Conservation (phyloP, 2,329 filamentous ascomycete genomes). For the Phyllosticta citriasiana region DNA sequence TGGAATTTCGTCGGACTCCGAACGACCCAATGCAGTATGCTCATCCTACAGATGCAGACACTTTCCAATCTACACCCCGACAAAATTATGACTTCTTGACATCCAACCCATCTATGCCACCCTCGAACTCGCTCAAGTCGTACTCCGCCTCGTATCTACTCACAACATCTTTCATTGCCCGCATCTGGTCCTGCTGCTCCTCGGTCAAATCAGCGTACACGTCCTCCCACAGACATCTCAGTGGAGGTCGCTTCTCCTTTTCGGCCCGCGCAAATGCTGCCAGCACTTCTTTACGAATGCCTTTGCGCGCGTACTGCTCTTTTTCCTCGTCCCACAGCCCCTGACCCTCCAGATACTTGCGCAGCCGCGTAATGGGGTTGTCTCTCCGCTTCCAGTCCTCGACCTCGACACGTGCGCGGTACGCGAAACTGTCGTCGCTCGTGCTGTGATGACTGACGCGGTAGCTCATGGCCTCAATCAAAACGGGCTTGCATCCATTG, state of each 20-base stretch:
- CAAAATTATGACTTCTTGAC: neutral
- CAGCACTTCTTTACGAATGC: constrained; percentile 63
- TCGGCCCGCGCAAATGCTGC: constrained; percentile 78
- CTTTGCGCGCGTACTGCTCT: constrained; percentile 62
- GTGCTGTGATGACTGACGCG: constrained; percentile 97
- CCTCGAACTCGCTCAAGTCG: constrained; percentile 67
- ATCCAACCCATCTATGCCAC: constrained; percentile 55
- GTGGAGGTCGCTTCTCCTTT: constrained; percentile 65
- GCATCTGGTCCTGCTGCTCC: constrained; percentile 66
- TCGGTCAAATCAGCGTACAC: constrained; percentile 82
- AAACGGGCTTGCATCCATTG: constrained; percentile 69
- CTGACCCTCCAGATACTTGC: constrained; percentile 83
- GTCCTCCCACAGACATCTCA: constrained; percentile 70
- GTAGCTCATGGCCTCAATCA: constrained; percentile 96
- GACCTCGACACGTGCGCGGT: constrained; percentile 85
- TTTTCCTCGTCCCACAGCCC: constrained; percentile 75
- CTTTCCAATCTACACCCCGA: neutral
- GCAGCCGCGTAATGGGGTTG: constrained; percentile 73
- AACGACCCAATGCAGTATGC: neutral
- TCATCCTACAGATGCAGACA: neutral
- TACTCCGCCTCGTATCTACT: constrained; percentile 89
- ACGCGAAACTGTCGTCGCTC: constrained; percentile 92
- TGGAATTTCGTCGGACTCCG: neutral
- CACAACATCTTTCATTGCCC: constrained; percentile 64
- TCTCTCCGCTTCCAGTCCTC: constrained; percentile 88